phyloP scores from a whole-genome alignment of 2,329 filamentous ascomycete genomes.

The Calonectria pseudoreteaudii region DNA sequence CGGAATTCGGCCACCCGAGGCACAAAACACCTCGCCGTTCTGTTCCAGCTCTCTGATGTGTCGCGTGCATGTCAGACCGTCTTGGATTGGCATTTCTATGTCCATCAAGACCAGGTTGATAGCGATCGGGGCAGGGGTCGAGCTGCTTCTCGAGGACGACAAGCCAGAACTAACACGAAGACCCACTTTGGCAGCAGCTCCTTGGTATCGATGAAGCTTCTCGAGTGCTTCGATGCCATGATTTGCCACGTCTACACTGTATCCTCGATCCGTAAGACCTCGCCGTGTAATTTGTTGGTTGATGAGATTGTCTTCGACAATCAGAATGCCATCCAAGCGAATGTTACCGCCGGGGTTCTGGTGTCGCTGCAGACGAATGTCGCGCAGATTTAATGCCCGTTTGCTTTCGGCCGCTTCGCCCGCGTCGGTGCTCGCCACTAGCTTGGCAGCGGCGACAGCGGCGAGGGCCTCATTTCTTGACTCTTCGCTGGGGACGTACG shows the following conservation, averaged over 20 bases:
- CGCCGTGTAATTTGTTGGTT: slow-evolving; percentile 69
- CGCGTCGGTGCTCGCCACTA: slow-evolving; percentile 42
- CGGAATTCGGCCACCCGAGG: slow-evolving; percentile 63
- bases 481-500: slow-evolving; percentile 56
- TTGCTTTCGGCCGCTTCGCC: slow-evolving; percentile 31
- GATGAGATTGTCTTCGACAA: slow-evolving; percentile 72
- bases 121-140: slow-evolving; percentile 44
- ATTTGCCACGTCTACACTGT: slow-evolving; percentile 65
- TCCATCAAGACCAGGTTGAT: slow-evolving; percentile 79
- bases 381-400: slow-evolving; percentile 31
- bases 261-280: slow-evolving; percentile 62
- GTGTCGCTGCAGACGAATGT: slow-evolving; percentile 36
- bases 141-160: slow-evolving; percentile 26
- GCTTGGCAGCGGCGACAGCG: slow-evolving; percentile 48
- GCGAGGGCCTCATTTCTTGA: slow-evolving; percentile 55
- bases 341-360: slow-evolving; percentile 43
- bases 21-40: slow-evolving; percentile 60
- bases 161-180: slow-evolving; percentile 8
- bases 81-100: slow-evolving; percentile 81
- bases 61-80: slow-evolving; percentile 74
- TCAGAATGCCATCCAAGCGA: slow-evolving; percentile 58
- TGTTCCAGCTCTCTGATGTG: slow-evolving; percentile 72
- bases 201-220: slow-evolving; percentile 50
- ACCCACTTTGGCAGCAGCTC: slow-evolving; percentile 32
- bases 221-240: slow-evolving; percentile 68